phyloP scores from a whole-genome alignment of 2,329 filamentous ascomycete genomes.

The Neocatenulostroma microsporum region DNA sequence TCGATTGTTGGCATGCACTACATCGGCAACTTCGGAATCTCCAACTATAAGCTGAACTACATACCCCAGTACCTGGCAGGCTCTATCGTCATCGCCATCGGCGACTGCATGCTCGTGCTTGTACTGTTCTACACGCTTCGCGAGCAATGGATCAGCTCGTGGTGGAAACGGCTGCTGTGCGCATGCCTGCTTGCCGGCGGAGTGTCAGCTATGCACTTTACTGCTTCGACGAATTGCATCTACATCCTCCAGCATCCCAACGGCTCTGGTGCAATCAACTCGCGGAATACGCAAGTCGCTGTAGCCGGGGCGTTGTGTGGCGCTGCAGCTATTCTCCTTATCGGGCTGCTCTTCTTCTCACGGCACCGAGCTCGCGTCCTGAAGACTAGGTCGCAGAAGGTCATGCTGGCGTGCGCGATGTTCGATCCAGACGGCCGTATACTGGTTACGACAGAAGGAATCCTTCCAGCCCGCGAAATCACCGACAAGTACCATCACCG shows the following conservation, averaged over 20 bases:
- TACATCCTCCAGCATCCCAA: conserved; percentile 53
- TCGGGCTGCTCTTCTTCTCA: conserved; percentile 31
- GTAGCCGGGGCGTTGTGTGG: conserved; percentile 59
- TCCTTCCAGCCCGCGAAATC: conserved; percentile 65
- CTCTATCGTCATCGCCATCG: conserved; percentile 63
- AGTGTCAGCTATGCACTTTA: conserved; percentile 85
- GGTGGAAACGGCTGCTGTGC: conserved; percentile 65
- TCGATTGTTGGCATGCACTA: conserved; percentile 84
- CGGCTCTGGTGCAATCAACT: conserved; percentile 31
- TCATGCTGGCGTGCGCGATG: conserved; percentile 52
- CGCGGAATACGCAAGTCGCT: conserved; percentile 60
- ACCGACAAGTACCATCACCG: conserved; percentile 63
- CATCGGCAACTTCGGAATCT: conserved; percentile 72
- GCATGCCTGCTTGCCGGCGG: conserved; percentile 62
- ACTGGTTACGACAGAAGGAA: conserved; percentile 61
- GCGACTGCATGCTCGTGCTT: conserved; percentile 62
- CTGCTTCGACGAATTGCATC: conserved; percentile 67
- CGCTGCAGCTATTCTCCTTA: conserved; percentile 31
- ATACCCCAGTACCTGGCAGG: conserved; percentile 54
- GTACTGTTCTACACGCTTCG: conserved; percentile 70
- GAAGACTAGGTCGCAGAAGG: conserved; percentile 44
- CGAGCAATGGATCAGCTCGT: conserved; percentile 67
- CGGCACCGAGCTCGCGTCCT: conserved; percentile 30
- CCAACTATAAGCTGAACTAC: conserved; percentile 65
- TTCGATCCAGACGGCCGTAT: conserved; percentile 61